Percentiles rank a stretch among this genome's conserved stretches.
These are phyloP conservation scores for Trametes polyzona DNA, from an alignment of 1,284 basidiomycete species.

Conservation along the genomic window DNA sequence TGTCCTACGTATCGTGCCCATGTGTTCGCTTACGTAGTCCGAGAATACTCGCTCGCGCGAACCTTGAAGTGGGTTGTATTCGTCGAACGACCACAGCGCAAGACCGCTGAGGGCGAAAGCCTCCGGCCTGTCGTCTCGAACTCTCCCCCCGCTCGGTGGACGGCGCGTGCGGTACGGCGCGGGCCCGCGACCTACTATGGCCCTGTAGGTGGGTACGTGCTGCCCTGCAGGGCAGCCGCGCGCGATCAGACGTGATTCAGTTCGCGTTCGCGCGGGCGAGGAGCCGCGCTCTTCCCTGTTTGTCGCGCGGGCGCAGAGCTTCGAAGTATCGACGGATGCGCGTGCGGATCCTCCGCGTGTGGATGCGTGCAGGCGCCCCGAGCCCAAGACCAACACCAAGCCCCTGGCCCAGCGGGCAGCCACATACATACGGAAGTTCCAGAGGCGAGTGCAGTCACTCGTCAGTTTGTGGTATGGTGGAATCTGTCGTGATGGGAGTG, in stretches of 20 bases:
- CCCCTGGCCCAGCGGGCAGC: neutral
- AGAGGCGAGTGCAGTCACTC: too few relatives aligned
- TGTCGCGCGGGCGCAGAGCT: too few relatives aligned
- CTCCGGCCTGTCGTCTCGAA: slow-evolving; percentile 9
- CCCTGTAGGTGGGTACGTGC: neutral
- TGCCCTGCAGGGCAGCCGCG: neutral
- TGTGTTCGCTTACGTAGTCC: too few relatives aligned
- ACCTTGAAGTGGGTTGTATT: too few relatives aligned
- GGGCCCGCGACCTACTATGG: neutral
- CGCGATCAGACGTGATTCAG: neutral
- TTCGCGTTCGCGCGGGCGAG: neutral
- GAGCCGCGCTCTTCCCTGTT: too few relatives aligned
- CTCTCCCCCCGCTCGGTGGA: slow-evolving; percentile 6
- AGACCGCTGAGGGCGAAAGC: slow-evolving; percentile 6
- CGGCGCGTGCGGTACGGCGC: neutral
- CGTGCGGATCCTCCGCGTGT: neutral
- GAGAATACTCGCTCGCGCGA: too few relatives aligned
- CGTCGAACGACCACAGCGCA: too few relatives aligned
- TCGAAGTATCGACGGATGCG: neutral
- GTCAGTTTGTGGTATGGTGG: too few relatives aligned
- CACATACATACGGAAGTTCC: too few relatives aligned
- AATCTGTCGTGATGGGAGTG: too few relatives aligned
- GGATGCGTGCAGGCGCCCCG: neutral
- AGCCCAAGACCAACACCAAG: too few relatives aligned
- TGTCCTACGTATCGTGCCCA: too few relatives aligned